Evolutionary conservation across 2,329 filamentous ascomycete genomes (phyloP).

Genomic region (Sclerotiophoma versabilis): DNA sequence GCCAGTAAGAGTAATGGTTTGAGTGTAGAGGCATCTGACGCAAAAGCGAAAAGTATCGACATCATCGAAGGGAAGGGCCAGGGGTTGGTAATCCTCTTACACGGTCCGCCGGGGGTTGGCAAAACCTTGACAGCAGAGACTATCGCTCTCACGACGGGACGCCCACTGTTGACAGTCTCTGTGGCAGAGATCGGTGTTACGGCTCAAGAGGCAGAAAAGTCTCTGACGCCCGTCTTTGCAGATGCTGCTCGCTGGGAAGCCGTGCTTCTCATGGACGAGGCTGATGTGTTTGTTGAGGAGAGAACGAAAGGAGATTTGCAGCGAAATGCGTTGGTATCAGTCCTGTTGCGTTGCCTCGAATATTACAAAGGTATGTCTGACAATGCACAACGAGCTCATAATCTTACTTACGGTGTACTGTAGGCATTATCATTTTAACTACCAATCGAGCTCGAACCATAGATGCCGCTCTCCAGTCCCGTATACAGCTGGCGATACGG

Average conservation of each 20-base stretch:
- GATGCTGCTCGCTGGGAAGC: conserved; percentile 54
- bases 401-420: not conserved
- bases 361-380: conserved; percentile 54
- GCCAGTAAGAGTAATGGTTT: not conserved
- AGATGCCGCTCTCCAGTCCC: conserved; percentile 49
- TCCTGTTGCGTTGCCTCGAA: conserved; percentile 48
- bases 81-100: conserved; percentile 38
- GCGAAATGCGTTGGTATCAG: conserved; percentile 29
- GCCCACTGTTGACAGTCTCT: conserved; percentile 22
- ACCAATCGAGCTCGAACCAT: conserved; percentile 51
- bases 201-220: conserved; percentile 23
- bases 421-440: conserved; percentile 51
- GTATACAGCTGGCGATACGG: conserved; percentile 53
- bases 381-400: not conserved
- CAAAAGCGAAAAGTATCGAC: not conserved
- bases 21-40: not conserved
- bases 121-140: conserved; percentile 35
- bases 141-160: conserved; percentile 29
- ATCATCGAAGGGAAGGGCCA: conserved; percentile 52
- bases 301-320: conserved; percentile 38
- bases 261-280: conserved; percentile 51
- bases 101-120: conserved; percentile 37
- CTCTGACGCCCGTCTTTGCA: conserved; percentile 16
- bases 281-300: conserved; percentile 63
- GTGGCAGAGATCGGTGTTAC: conserved; percentile 12